These are phyloP conservation scores for Petunia secreta DNA, from an alignment of 257 asterid genomes.

Conservation along the genomic window DNA sequence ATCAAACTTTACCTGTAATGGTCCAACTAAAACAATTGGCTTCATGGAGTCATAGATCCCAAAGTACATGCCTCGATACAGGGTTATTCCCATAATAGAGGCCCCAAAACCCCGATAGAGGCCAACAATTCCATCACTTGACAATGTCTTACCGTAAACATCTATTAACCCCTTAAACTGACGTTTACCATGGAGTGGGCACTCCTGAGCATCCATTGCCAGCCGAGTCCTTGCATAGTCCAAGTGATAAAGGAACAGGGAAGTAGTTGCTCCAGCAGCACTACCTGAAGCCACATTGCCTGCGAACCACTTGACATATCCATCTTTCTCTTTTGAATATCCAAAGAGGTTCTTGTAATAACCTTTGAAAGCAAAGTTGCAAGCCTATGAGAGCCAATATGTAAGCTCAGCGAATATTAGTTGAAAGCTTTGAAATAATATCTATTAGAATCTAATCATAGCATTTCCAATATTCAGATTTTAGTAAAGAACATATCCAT, in stretches of 20 bases:
- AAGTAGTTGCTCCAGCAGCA: conserved; percentile 98
- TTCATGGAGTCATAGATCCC: conserved; percentile 95
- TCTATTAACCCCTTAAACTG: conserved; percentile 58
- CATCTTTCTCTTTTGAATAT: conserved; percentile 84
- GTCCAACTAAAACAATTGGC: conserved; percentile 88
- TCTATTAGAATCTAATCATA: neutral
- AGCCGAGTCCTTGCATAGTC: conserved; percentile 56
- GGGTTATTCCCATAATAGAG: conserved; percentile 83
- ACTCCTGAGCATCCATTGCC: conserved; percentile 41
- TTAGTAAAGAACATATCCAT: neutral
- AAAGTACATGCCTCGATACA: conserved; percentile 96
- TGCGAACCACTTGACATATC: conserved; percentile 86
- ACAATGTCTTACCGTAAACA: conserved; percentile 78
- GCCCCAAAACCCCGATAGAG: conserved; percentile 94
- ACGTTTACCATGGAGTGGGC: conserved; percentile 38
- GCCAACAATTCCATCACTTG: conserved; percentile 79
- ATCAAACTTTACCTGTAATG: conserved; percentile 55
- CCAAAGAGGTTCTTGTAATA: conserved; percentile 74
- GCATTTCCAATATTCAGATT: neutral
- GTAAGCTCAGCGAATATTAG: conserved; percentile 20
- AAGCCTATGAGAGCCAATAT: conserved; percentile 60
- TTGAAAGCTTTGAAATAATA: neutral
- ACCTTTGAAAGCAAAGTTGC: conserved; percentile 94
- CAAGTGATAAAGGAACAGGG: conserved; percentile 58
- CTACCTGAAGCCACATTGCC: conserved; percentile 98